Percentiles rank a stretch among this genome's conserved stretches.
These are phyloP conservation scores for Scopulariopsis brevicaulis DNA, from an alignment of 2,329 filamentous ascomycete species.

Conservation along the genomic window DNA sequence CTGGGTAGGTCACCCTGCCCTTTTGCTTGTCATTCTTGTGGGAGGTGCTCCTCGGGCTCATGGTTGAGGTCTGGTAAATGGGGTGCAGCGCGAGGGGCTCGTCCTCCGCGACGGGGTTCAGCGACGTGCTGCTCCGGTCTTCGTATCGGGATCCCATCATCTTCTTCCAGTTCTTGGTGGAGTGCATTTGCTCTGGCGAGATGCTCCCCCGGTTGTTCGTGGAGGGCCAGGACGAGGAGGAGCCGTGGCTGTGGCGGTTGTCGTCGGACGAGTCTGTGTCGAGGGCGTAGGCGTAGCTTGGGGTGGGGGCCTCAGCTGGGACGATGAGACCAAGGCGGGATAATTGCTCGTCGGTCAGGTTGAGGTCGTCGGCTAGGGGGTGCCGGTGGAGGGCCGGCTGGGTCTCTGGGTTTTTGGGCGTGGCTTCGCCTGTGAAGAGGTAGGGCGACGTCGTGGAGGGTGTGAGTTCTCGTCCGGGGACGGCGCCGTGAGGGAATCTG, in stretches of 20 bases:
- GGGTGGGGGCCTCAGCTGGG: not conserved
- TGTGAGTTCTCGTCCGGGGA: not conserved
- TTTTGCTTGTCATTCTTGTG: not conserved
- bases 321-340: not conserved
- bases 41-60: not conserved
- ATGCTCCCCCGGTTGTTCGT: not conserved
- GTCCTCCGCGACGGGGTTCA: not conserved
- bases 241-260: no score
- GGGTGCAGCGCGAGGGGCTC: not conserved
- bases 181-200: slow-evolving; percentile 1
- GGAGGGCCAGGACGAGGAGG: no score
- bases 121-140: not conserved
- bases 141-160: not conserved
- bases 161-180: not conserved
- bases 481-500: not conserved
- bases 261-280: not conserved
- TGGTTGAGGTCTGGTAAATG: not conserved
- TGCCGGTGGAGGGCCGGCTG: not conserved
- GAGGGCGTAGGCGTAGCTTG: not conserved
- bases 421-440: not conserved
- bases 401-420: not conserved
- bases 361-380: not conserved
- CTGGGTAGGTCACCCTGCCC: not conserved
- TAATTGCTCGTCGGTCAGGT: not conserved
- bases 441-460: not conserved